Base-by-base conservation (phyloP, 2,329 filamentous ascomycete species). In the Penicillium sp. region DNA sequence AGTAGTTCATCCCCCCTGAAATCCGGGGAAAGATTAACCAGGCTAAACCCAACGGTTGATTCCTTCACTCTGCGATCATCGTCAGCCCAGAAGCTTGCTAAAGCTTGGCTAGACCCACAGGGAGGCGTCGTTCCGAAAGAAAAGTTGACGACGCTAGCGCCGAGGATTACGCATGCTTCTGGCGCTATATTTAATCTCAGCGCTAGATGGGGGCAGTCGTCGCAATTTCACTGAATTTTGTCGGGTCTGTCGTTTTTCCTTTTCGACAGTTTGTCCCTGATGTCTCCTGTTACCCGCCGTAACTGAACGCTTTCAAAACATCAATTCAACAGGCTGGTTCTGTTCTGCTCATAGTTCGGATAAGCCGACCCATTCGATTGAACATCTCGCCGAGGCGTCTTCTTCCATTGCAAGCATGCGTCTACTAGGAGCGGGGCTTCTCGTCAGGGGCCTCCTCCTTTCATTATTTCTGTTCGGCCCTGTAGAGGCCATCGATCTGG, bases 91-190 rank as follows among this genome's bases (percentile, higher is more conserved):
- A 64, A 62, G 60, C 62, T 64, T 64, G 55, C 48, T 37, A 47
- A 48, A 56, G 51, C 56, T 62, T 61, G 55, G 54, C 56, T 44
- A 29, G 36, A 23, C 26, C 48, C 43, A 54, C 48, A 29, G 19
- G 19, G 33, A 44, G 47, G 40, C 36, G 40, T 33, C 26, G 34
- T 53, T 44, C 57, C 52, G 56, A 55, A 53, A 54, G 43, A 37
- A 48, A 56, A 48, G 60, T 63, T 60, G 56, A 62, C 59, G 56
- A 64, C 60, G 60, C 60, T 64, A 62, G 62, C 60, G 62, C 52
- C 48, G 55, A 60, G 56, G 60, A 48, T 62, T 63, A 60, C 59
- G 60, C 60, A 63, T 60, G 54, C 60, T 24, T 48, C 37, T 48
- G 53, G 42, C 46, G 37, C 49, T 58, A 56, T 59, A 56, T 51